Conservation (phyloP, 768 basidiomycete species). For the Suillus fuscotomentosus region DNA sequence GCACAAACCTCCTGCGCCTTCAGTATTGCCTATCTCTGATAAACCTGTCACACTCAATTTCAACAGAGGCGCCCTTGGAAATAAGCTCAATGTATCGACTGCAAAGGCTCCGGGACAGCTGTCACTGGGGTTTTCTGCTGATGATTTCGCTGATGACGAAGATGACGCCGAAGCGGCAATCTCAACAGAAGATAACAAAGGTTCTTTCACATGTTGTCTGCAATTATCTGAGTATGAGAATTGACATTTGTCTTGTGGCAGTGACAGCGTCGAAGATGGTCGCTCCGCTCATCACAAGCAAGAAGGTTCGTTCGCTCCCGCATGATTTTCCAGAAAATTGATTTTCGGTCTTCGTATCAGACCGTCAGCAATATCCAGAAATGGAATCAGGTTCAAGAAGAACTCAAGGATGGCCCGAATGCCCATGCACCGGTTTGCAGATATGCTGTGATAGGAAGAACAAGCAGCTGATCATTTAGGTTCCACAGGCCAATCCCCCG, state of each 20-base stretch:
- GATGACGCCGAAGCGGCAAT: conserved; percentile 44
- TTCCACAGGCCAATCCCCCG: conserved; percentile 11
- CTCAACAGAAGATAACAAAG: conserved; percentile 47
- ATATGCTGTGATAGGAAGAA: conserved; percentile 12
- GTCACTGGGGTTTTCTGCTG: conserved; percentile 65
- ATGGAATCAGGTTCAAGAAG: conserved; percentile 96
- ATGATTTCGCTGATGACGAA: conserved; percentile 47
- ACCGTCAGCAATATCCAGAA: conserved; percentile 90
- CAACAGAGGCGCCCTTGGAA: conserved; percentile 40
- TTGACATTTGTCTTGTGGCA: conserved; percentile 21
- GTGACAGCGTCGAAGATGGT: conserved; percentile 63
- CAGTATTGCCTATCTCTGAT: conserved; percentile 68
- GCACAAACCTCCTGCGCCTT: conserved; percentile 51
- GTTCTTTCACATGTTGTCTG: conserved; percentile 9
- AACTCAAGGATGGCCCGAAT: conserved; percentile 54
- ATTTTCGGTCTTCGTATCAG: conserved; percentile 37
- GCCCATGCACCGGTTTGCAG: conserved; percentile 22
- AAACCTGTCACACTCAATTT: conserved; percentile 82
- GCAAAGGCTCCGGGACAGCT: conserved; percentile 40
- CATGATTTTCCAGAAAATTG: conserved; percentile 2
- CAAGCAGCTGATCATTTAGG: conserved; percentile 7
- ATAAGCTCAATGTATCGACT: conserved; percentile 21
- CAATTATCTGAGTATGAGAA: background rate
- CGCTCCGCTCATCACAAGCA: conserved; percentile 79
- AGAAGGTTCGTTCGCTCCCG: conserved; percentile 55